Evolutionary conservation across 805 yeast genomes (phyloP), one percentile per base, ranked within the genome.

Genomic region (Martiniozyma abietophila): DNA sequence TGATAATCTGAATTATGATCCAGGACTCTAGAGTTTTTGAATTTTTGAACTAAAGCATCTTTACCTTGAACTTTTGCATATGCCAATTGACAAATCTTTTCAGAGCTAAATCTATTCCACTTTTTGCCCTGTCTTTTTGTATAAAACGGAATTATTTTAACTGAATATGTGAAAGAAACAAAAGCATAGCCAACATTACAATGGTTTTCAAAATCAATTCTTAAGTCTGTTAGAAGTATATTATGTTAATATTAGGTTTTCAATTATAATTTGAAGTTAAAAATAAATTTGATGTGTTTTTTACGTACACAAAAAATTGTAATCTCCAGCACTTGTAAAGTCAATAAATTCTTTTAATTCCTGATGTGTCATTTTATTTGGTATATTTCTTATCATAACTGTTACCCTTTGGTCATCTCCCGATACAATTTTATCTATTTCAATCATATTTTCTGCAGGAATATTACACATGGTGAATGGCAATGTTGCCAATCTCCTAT

Each of bases 101-200:
- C 70, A 1, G 75, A 69, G 41, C 64, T 65, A 48, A 63, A 62
- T 26, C 55, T 51, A 40, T 56, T 58, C 69, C 76, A 71, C 43
- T 57, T 63, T 33, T 63, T 63, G 5, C 74, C 74, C 4, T 61
- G 59, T 18, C 74, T 52, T 2, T 60, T 63, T 25, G 52, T 47
- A 29, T 70, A 71, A 44, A 71, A 67, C 8, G 57, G 53, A 25
- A 66, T 58, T 19, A 71, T 67, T 28, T 62, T 58, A 32, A 53
- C 50, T 6, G 75, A 67, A 19, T 56, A 47, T 15, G 56, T 62
- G 43, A 70, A 70, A 7, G 71, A 65, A 22, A 70, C 61, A 46
- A 70, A 70, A 4, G 75, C 76, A 50, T 70, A 70, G 5, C 76
- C 76, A 20, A 69, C 75, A 39, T 71, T 71, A 58, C 75, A 68